Percentiles rank a stretch among this genome's conserved stretches.
These are phyloP conservation scores for Exophiala lecanii-corni DNA, from an alignment of 2,329 filamentous ascomycete species.

Conservation along the genomic window DNA sequence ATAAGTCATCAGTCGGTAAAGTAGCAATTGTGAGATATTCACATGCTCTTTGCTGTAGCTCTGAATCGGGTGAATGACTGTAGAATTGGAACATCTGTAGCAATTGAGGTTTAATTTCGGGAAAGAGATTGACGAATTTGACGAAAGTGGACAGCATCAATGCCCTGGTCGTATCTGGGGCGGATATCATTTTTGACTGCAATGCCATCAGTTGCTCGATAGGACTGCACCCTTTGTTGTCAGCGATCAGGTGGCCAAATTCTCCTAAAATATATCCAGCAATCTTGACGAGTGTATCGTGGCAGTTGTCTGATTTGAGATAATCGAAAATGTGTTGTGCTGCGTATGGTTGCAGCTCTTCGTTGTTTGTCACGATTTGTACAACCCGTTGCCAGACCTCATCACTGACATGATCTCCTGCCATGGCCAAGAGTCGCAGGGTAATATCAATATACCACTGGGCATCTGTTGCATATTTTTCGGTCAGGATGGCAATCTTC, in stretches of 20 bases:
- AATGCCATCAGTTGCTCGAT: conserved; percentile 96
- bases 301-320: conserved; percentile 86
- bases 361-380: conserved; percentile 98
- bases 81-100: conserved; percentile 86
- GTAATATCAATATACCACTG: conserved; percentile 99
- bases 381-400: conserved; percentile 99
- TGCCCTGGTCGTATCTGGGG: conserved; percentile 81
- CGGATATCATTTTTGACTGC: conserved; percentile 82
- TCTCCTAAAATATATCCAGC: conserved; percentile 93
- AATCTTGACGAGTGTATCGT: conserved; percentile 97
- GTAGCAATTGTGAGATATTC: conserved; percentile 86
- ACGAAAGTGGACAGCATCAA: conserved; percentile 94
- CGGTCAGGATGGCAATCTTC: conserved; percentile 96
- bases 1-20: conserved; percentile 80
- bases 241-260: conserved; percentile 93
- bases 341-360: conserved; percentile 94
- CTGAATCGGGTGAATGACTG: conserved; percentile 89
- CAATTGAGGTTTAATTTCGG: conserved; percentile 94
- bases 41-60: conserved; percentile 92
- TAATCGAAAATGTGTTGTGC: conserved; percentile 91
- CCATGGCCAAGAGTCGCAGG: conserved; percentile 87
- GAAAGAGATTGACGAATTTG: conserved; percentile 97
- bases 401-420: conserved; percentile 96
- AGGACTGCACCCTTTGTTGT: conserved; percentile 84
- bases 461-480: conserved; percentile 96